Percentiles rank a stretch among this genome's conserved stretches.
These are phyloP conservation scores for Bryoerythrophyllum caledonicum DNA, from an alignment of 225 moss, liverwort and hornwort genomes.

Conservation along the genomic window DNA sequence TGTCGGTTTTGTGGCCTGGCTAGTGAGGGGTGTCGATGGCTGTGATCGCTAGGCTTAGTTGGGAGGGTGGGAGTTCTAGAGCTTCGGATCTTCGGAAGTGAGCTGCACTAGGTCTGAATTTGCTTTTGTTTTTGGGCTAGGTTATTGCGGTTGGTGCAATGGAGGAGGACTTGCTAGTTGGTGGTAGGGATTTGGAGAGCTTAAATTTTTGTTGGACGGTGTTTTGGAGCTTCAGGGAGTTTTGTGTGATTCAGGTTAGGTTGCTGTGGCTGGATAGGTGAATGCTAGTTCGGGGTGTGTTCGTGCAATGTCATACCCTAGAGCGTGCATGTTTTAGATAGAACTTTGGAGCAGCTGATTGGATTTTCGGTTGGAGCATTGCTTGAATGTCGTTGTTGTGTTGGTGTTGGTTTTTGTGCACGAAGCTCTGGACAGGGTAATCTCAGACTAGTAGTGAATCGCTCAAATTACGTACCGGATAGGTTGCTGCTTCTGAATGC, in stretches of 20 bases:
- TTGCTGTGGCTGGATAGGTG: neutral
- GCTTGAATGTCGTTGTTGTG: neutral
- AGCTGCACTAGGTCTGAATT: no score
- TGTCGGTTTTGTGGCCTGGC: neutral
- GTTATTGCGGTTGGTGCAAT: neutral
- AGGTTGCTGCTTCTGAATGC: no score
- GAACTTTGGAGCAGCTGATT: neutral
- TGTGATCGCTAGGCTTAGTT: no score
- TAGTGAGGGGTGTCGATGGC: no score
- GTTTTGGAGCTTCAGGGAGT: slow-evolving; percentile 2
- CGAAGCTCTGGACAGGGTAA: no score
- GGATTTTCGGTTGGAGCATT: neutral
- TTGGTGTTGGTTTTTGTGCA: no score
- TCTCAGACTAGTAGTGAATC: no score
- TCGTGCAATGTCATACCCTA: slow-evolving; percentile 1
- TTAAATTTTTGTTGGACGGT: neutral
- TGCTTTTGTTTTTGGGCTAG: no score
- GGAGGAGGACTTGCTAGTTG: neutral
- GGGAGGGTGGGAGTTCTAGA: no score
- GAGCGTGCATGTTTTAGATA: neutral
- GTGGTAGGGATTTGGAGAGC: neutral
- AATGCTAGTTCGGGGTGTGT: neutral
- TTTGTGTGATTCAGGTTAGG: neutral
- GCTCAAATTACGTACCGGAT: no score
- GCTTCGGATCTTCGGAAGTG: no score